A percentile compares a stretch with the other conserved stretches of the same genome.
phyloP scores from a whole-genome alignment of 192 early-diverging fungal genomes.

The Coemansia sp. region DNA sequence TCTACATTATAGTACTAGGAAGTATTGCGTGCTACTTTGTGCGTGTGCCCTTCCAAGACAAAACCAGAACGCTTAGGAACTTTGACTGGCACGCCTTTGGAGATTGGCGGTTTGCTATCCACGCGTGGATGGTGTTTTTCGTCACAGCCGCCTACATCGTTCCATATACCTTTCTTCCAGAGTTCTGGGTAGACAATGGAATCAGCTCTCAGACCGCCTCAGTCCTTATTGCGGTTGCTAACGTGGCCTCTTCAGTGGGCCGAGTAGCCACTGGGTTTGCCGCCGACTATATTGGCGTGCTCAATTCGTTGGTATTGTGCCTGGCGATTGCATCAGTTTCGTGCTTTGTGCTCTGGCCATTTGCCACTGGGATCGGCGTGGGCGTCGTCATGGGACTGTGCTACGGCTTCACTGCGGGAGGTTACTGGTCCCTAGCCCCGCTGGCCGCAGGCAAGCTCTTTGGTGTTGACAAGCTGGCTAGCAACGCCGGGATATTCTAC shows the following conservation, averaged over 20 bases:
- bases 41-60: slow-evolving; percentile 30
- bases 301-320: slow-evolving; percentile 37
- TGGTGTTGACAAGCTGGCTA: slow-evolving; percentile 38
- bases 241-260: slow-evolving; percentile 43
- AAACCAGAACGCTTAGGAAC: slow-evolving; percentile 16
- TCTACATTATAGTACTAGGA: slow-evolving; percentile 53
- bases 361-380: slow-evolving; percentile 34
- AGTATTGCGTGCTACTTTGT: slow-evolving; percentile 30
- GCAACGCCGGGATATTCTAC: slow-evolving; percentile 44
- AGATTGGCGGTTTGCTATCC: slow-evolving; percentile 33
- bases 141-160: slow-evolving; percentile 47
- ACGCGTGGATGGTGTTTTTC: slow-evolving; percentile 39
- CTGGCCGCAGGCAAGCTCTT: slow-evolving; percentile 44
- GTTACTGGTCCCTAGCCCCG: slow-evolving; percentile 45
- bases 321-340: slow-evolving; percentile 15
- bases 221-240: slow-evolving; percentile 46
- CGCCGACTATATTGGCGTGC: slow-evolving; percentile 41
- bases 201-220: slow-evolving; percentile 33
- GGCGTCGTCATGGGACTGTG: slow-evolving; percentile 32
- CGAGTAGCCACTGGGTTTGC: slow-evolving; percentile 27
- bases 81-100: slow-evolving; percentile 43
- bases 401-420: slow-evolving; percentile 39
- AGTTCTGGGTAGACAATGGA: slow-evolving; percentile 40
- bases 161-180: slow-evolving; percentile 41
- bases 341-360: slow-evolving; percentile 43